Evolutionary conservation across 31 red algal genomes (phyloP).

Genomic region (Pterothamnion heteromorphum): DNA sequence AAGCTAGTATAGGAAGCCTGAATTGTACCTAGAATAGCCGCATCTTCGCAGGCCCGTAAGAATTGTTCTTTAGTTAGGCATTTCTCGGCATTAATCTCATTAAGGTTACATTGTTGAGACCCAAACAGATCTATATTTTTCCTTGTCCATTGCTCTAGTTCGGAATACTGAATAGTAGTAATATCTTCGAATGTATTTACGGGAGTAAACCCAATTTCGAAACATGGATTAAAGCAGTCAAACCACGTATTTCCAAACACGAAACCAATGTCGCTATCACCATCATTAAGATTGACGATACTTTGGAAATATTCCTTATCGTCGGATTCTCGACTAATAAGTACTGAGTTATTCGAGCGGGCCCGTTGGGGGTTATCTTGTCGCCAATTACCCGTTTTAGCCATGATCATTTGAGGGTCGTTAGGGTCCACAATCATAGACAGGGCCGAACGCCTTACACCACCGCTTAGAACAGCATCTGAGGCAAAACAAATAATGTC

Average conservation of each 20-base stretch:
- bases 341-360: not conserved
- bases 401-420: not conserved
- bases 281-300: not conserved
- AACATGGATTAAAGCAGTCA: not conserved
- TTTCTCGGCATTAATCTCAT: not conserved
- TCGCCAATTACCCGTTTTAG: slow-evolving; percentile 11
- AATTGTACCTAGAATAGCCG: slow-evolving; percentile 16
- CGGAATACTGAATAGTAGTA: not conserved
- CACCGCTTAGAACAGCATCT: slow-evolving; percentile 2
- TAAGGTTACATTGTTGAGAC: not conserved
- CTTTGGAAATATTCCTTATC: not conserved
- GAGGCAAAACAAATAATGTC: not conserved
- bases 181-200: no score
- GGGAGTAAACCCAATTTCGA: not conserved
- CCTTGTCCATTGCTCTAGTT: not conserved
- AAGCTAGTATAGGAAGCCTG: not conserved
- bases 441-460: not conserved
- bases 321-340: not conserved
- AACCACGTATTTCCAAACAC: not conserved
- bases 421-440: not conserved
- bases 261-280: not conserved
- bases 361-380: not conserved
- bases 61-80: not conserved
- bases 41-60: not conserved
- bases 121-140: not conserved